phyloP scores from a whole-genome alignment of 441 rosid species.

The Lepidium campestre region DNA sequence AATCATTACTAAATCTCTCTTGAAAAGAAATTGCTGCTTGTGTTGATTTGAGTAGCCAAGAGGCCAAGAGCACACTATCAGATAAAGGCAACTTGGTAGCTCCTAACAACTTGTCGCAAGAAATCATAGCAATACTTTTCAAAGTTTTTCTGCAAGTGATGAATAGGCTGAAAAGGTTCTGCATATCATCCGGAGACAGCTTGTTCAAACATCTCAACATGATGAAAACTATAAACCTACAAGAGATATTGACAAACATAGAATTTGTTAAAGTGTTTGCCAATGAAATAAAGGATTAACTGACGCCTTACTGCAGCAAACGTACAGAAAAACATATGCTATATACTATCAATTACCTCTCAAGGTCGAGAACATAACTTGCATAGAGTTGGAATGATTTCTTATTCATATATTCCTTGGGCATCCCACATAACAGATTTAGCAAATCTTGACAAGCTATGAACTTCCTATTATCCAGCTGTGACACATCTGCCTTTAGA shows the following conservation, averaged over 20 bases:
- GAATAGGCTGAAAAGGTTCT: slow-evolving; percentile 53
- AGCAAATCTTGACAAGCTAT: slow-evolving; percentile 59
- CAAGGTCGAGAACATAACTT: slow-evolving; percentile 59
- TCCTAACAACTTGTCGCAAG: slow-evolving; percentile 39
- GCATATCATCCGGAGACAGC: slow-evolving; percentile 26
- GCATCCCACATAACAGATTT: slow-evolving; percentile 61
- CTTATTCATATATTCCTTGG: slow-evolving; percentile 57
- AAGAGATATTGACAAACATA: slow-evolving; percentile 12
- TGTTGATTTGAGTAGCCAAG: slow-evolving; percentile 78
- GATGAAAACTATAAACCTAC: slow-evolving; percentile 18
- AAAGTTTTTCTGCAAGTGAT: slow-evolving; percentile 68
- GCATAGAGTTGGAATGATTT: slow-evolving; percentile 55
- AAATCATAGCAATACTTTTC: slow-evolving; percentile 49
- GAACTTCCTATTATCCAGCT: slow-evolving; percentile 29
- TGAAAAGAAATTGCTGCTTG: slow-evolving; percentile 39
- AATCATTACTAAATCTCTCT: slow-evolving; percentile 30
- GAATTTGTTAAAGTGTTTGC: background rate
- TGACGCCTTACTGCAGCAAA: background rate
- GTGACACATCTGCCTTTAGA: slow-evolving; percentile 28
- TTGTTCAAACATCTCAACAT: slow-evolving; percentile 31
- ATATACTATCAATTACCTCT: slow-evolving; percentile 46
- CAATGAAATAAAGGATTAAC: background rate
- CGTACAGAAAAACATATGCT: slow-evolving; percentile 3
- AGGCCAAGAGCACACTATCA: slow-evolving; percentile 40
- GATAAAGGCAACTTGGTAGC: slow-evolving; percentile 36